Conservation (phyloP, 208 protist genomes). For the Acanthamoeba polyphaga region DNA sequence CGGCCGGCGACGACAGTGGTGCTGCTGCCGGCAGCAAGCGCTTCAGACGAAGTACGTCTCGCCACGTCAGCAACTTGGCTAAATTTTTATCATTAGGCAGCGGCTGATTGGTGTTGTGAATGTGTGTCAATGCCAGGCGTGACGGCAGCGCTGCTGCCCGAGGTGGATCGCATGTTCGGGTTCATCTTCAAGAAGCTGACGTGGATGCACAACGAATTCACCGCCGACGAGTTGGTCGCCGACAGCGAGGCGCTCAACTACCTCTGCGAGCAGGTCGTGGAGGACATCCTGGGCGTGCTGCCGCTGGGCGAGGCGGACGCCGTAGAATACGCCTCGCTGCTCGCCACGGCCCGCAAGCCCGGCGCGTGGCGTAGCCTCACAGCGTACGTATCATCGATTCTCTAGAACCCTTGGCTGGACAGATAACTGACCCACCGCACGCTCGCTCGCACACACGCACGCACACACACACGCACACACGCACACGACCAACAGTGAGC, state of each 20-base stretch:
- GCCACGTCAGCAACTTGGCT: too few relatives aligned
- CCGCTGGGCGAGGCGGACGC: not conserved
- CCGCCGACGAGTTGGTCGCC: not conserved
- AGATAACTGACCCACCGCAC: too few relatives aligned
- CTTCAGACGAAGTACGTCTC: not conserved
- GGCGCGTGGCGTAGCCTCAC: not conserved
- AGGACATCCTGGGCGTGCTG: conserved; percentile 8
- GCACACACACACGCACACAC: too few relatives aligned
- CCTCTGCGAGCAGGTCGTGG: not conserved
- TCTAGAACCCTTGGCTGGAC: not conserved
- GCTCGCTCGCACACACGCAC: too few relatives aligned
- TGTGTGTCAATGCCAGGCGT: not conserved
- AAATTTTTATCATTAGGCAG: too few relatives aligned
- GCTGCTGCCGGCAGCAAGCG: not conserved
- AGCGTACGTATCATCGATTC: not conserved
- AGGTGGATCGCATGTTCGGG: not conserved
- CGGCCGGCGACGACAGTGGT: not conserved
- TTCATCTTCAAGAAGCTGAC: conserved; percentile 61
- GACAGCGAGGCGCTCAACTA: not conserved
- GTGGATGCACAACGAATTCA: conserved; percentile 39
- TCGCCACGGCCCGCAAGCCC: not conserved
- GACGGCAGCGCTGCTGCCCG: not conserved
- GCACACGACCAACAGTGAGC: not conserved
- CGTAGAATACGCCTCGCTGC: not conserved
- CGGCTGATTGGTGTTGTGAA: not conserved